Percentiles rank a stretch among this genome's conserved stretches.
phyloP scores from a whole-genome alignment of 2,329 filamentous ascomycete genomes.

The Dothideomycetes sp. region DNA sequence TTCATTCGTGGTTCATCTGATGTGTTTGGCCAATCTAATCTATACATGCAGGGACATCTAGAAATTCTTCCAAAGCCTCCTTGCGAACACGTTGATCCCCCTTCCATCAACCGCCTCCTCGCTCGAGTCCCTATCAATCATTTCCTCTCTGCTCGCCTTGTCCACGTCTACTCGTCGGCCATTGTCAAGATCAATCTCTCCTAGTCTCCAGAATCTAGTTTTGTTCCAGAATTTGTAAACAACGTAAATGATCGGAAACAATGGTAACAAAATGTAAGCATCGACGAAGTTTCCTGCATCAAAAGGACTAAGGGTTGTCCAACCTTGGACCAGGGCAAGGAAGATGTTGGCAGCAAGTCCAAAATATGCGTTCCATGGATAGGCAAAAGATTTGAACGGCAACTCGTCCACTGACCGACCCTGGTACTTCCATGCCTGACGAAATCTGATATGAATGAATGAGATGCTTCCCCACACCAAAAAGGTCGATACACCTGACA shows the following conservation, averaged over 20 bases:
- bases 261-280: conserved; percentile 43
- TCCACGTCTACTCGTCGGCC: conserved; percentile 29
- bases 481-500: conserved; percentile 60
- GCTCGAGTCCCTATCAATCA: neutral
- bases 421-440: conserved; percentile 49
- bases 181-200: conserved; percentile 32
- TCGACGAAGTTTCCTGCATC: conserved; percentile 40
- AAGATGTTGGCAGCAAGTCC: conserved; percentile 37
- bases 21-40: no score
- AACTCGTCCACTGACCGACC: conserved; percentile 41
- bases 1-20: no score
- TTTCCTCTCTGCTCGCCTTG: conserved; percentile 2
- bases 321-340: conserved; percentile 42
- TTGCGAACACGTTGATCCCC: no score
- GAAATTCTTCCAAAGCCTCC: no score
- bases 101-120: neutral
- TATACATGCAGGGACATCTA: no score
- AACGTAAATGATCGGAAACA: conserved; percentile 37
- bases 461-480: conserved; percentile 62
- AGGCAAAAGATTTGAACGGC: conserved; percentile 37
- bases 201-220: conserved; percentile 22
- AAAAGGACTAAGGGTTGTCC: conserved; percentile 42
- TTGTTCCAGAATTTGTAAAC: conserved; percentile 35
- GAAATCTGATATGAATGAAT: conserved; percentile 62
- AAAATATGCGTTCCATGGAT: conserved; percentile 42